Evolutionary conservation across 306 rosid genomes (phyloP), one percentile per base, ranked within the genome.

Genomic region (Argentina anserina): DNA sequence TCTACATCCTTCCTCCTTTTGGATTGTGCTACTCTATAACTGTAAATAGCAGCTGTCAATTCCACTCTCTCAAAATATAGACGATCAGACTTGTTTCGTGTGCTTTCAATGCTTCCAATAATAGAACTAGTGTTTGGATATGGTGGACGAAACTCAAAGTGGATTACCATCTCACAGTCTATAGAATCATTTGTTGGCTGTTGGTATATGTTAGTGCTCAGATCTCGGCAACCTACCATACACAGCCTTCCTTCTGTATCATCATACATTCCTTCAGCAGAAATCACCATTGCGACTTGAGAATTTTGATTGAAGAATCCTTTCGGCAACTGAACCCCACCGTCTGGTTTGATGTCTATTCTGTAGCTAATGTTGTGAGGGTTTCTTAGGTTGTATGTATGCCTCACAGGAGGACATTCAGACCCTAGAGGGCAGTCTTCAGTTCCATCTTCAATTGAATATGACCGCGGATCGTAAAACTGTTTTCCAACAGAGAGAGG

Each of bases 251-350:
- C 94, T 18, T 78, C 20, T 70, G 66, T 70, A n/a, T 73, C 66
- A 81, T 89, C 83, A 79, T 86, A 86, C 9, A 67, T 28, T 71
- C 94, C 94, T 75, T 89, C 91, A 0, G 86, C 86, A n/a, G 69
- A 66, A 66, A 86, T 72, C 46, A 40, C 49, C 72, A 46, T 69
- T 3, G 55, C 60, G 42, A 53, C 11, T 3, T 23, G 4, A 10
- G 6, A 6, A 53, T 25, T 15, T 9, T 3, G 29, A 52, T 21
- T 52, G 64, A 52, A 23, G 33, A 56, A 26, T 23, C 34, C 62
- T 11, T 56, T 26, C 0, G 62, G 34, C 34, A 56, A 26, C 34
- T 8, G 13, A 25, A 25, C 20, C 18, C 26, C 18, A 23, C 34
- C 17, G 4, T 1, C 12, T n/a, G 73, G 36, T 28, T 46, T 77